phyloP scores from a whole-genome alignment of 495 filamentous ascomycete species.

The Aspergillus diversus region DNA sequence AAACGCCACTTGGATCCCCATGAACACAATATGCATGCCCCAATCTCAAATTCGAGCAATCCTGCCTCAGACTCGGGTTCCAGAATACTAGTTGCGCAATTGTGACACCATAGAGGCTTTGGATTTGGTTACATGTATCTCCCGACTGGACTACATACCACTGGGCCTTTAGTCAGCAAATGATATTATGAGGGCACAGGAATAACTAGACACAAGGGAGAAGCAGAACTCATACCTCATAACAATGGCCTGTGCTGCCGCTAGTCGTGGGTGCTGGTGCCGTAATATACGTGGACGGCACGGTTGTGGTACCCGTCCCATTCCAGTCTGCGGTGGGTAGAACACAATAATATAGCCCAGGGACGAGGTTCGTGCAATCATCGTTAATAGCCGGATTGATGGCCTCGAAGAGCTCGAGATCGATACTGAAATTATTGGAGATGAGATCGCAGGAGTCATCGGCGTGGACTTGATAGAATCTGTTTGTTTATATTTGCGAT shows the following conservation, averaged over 20 bases:
- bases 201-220: not conserved
- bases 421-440: slow-evolving; percentile 10
- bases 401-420: slow-evolving; percentile 11
- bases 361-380: slow-evolving; percentile 21
- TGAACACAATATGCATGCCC: slow-evolving; percentile 17
- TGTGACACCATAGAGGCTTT: slow-evolving; percentile 2
- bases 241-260: slow-evolving; percentile 11
- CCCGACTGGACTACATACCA: slow-evolving; percentile 19
- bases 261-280: slow-evolving; percentile 17
- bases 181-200: not conserved
- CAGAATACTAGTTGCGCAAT: not conserved
- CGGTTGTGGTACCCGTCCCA: slow-evolving; percentile 8
- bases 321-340: slow-evolving; percentile 16
- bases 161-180: slow-evolving; percentile 6
- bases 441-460: slow-evolving; percentile 21
- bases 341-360: slow-evolving; percentile 19
- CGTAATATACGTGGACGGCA: not conserved
- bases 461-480: slow-evolving; percentile 11
- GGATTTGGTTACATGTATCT: slow-evolving; percentile 15
- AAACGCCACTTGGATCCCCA: slow-evolving; percentile 1
- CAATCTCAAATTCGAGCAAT: slow-evolving; percentile 15
- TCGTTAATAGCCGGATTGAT: slow-evolving; percentile 19
- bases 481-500: not conserved
- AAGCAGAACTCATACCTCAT: slow-evolving; percentile 4
- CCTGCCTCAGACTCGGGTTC: slow-evolving; percentile 14